A percentile compares a stretch with the other conserved stretches of the same genome.
Evolutionary conservation across 148 eudicot genomes (phyloP).

Genomic region (Gaultheria prostrata): DNA sequence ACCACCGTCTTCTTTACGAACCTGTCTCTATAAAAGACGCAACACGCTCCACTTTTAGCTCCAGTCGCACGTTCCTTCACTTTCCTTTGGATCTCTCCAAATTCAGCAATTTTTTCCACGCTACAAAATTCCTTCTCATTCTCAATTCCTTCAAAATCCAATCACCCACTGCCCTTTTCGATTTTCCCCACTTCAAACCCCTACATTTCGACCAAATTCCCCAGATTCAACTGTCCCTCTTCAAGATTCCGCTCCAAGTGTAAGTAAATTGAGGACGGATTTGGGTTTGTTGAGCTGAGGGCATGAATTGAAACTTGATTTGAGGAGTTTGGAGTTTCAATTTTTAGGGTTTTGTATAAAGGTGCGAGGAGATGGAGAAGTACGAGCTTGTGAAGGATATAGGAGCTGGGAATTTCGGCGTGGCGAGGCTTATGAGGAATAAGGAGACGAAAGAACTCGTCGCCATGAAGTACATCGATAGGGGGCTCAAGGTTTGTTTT

Average conservation of each 20-base stretch:
- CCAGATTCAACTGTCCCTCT: too few relatives aligned
- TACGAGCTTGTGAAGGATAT: slow-evolving; percentile 87
- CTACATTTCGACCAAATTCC: too few relatives aligned
- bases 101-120: background rate
- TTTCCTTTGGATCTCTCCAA: slow-evolving; percentile 5
- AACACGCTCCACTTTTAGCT: background rate
- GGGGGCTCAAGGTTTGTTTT: slow-evolving; percentile 57
- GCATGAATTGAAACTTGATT: slow-evolving; percentile 20
- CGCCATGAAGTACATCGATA: slow-evolving; percentile 88
- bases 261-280: too few relatives aligned
- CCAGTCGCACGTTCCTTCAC: background rate
- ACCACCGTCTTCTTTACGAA: background rate
- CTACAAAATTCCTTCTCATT: background rate
- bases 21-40: background rate
- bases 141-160: background rate
- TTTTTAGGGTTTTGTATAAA: background rate
- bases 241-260: background rate
- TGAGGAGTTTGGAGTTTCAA: background rate
- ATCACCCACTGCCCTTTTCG: background rate
- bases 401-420: slow-evolving; percentile 92
- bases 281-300: background rate
- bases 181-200: too few relatives aligned
- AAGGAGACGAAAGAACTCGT: slow-evolving; percentile 80
- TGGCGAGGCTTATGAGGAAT: slow-evolving; percentile 81
- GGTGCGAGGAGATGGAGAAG: slow-evolving; percentile 52